Evolutionary conservation across 306 rosid genomes (phyloP).

Genomic region (Erythrophleum fordii): DNA sequence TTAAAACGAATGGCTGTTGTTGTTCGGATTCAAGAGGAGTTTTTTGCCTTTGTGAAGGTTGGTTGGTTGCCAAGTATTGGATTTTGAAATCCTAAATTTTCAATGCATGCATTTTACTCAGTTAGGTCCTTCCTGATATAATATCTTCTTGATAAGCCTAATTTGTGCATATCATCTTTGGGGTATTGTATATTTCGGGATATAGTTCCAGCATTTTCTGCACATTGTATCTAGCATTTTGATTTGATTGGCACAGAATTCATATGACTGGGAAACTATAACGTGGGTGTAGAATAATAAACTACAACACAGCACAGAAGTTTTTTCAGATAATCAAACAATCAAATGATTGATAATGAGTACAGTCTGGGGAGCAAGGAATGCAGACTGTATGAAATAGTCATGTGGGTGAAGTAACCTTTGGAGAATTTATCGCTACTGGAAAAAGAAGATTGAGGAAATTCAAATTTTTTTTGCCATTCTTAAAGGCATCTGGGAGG

Average conservation of each 20-base stretch:
- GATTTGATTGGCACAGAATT: no score
- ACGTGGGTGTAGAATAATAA: no score
- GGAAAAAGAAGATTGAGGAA: no score
- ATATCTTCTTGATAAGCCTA: constrained; percentile 14
- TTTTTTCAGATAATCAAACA: no score
- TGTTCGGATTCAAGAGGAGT: constrained; percentile 91
- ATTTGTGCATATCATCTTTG: not conserved
- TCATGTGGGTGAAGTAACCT: constrained; percentile 7
- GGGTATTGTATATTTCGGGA: not conserved
- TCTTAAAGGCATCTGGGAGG: not conserved
- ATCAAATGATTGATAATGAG: no score
- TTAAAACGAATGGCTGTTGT: constrained; percentile 96
- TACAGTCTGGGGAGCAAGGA: no score
- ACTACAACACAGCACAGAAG: no score
- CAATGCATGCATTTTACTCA: constrained; percentile 25
- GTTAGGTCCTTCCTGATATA: constrained; percentile 12
- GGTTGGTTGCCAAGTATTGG: constrained; percentile 32
- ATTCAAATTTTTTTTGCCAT: no score
- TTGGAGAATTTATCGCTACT: not conserved
- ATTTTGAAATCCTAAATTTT: constrained; percentile 18
- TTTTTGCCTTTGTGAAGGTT: constrained; percentile 96
- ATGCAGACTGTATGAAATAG: not conserved
- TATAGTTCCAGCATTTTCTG: not conserved
- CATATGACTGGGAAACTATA: no score
- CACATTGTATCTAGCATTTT: not conserved